Evolutionary conservation across 2,329 filamentous ascomycete genomes (phyloP), one percentile per base, ranked within the genome.

Genomic region (Trichophyton benhamiae): DNA sequence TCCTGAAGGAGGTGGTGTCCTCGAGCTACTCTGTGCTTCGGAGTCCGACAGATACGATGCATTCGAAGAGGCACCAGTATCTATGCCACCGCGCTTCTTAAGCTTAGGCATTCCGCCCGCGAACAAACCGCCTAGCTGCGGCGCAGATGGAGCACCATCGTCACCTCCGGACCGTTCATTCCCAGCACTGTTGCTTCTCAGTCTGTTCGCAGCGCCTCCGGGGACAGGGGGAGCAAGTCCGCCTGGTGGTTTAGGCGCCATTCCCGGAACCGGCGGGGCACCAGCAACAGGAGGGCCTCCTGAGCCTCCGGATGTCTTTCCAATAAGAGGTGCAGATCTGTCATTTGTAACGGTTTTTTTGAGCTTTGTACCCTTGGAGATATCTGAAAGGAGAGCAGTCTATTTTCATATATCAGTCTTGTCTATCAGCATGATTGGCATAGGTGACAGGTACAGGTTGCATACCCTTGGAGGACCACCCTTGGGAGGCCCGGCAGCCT

Each of bases 81-180:
- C 82, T 63, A 92, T 79, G 44, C 87, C 87, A 57, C 89, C 91
- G 61, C 90, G 88, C 78, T 95, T 96, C 73, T 89, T 88, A 69
- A 99, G 73, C 77, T 96, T 97, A 2, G 94, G 94, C 83, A 97
- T 97, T 42, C 92, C 94, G 41, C 90, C 91, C 0, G 89, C 90
- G 71, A 99, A 96, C 27, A 99, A 74, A 0, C 94, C 94, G 33
- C 80, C 92, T 9, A 97, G 75, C 72, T 96, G 92, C 9, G 91
- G 90, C 57, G 89, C 83, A 20, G 83, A 74, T 22, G 86, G 71
- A 44, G 71, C 70, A 63, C 79, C 76, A 64, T 77, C 75, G 53
- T 80, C 79, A 60, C 69, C 68, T 30, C 69, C 71, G 15, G 72
- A 68, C 15, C 70, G 68, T 30, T 69, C 71, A 66, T 65, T 64